Percentiles rank a stretch among this genome's conserved stretches.
Conservation (phyloP, 139 green algal species). For the Gonium pectorale region DNA sequence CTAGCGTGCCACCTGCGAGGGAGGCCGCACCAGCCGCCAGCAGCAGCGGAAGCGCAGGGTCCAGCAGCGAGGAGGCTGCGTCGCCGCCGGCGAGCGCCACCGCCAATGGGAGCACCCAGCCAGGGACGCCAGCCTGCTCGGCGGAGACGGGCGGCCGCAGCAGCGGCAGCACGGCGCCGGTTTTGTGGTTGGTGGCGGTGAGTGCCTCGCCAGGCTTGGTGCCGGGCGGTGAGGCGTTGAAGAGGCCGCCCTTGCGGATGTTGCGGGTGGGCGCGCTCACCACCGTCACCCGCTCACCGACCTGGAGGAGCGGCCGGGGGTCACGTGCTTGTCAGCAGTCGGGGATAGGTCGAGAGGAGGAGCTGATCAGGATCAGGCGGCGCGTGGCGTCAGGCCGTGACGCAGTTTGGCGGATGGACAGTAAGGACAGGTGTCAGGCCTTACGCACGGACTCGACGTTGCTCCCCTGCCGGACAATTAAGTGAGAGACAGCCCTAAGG, state of each 20-base stretch:
- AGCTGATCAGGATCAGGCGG: too few species aligned
- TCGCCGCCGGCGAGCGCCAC: constrained; percentile 81
- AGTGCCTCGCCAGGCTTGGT: constrained; percentile 85
- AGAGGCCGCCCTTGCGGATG: constrained; percentile 54
- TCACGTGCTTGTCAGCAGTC: too few species aligned
- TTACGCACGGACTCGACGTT: too few species aligned
- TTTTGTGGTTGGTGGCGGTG: constrained; percentile 84
- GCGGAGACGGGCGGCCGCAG: constrained; percentile 68
- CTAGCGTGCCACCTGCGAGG: constrained; percentile 50
- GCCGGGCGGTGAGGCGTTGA: constrained; percentile 73
- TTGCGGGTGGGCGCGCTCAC: constrained; percentile 72
- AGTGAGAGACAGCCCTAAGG: too few species aligned
- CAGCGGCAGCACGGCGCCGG: constrained; percentile 59
- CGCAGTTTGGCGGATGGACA: too few species aligned
- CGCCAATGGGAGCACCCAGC: constrained; percentile 79
- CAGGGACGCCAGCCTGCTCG: constrained; percentile 58
- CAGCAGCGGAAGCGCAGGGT: constrained; percentile 81
- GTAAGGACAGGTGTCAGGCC: too few species aligned
- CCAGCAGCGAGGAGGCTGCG: constrained; percentile 81
- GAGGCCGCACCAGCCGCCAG: constrained; percentile 59
- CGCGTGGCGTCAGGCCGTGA: too few species aligned
- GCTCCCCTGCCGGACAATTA: too few species aligned
- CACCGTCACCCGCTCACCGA: constrained; percentile 83
- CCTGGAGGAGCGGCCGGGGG: too few species aligned
- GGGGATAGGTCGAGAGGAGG: too few species aligned